Percentiles rank a stretch among this genome's conserved stretches.
phyloP scores from a whole-genome alignment of 805 yeast species.

The Metschnikowia matae region DNA sequence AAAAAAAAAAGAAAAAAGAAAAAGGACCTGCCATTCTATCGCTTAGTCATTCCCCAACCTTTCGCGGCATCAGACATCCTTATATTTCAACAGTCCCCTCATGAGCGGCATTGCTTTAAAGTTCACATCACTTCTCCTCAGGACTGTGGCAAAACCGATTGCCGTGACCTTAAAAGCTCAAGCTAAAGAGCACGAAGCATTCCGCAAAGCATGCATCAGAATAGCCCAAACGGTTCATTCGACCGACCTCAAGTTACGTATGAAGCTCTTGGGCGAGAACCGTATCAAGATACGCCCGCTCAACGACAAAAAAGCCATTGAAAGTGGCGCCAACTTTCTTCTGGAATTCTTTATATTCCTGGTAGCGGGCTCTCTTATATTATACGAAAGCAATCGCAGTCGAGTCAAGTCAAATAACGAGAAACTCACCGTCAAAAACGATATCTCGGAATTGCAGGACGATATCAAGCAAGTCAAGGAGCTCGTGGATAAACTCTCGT shows the following conservation, averaged over 20 bases:
- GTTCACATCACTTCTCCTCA: constrained; percentile 61
- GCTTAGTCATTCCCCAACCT: neutral
- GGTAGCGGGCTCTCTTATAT: constrained; percentile 73
- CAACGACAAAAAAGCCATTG: constrained; percentile 78
- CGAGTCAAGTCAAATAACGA: constrained; percentile 59
- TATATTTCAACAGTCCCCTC: too few species aligned
- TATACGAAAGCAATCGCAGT: constrained; percentile 68
- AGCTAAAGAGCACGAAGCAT: constrained; percentile 67
- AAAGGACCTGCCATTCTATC: neutral
- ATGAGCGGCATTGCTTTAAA: constrained; percentile 81
- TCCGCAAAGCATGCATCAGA: constrained; percentile 57
- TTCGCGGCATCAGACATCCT: neutral
- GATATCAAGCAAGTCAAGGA: constrained; percentile 57
- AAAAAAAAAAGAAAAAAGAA: too few species aligned
- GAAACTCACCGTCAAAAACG: constrained; percentile 67
- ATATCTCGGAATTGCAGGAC: constrained; percentile 62
- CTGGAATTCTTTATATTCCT: constrained; percentile 75
- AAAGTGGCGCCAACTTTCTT: constrained; percentile 73
- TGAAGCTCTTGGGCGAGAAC: constrained; percentile 53
- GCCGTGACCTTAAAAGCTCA: constrained; percentile 67
- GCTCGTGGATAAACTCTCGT: constrained; percentile 14
- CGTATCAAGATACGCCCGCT: constrained; percentile 64
- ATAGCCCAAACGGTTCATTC: constrained; percentile 71
- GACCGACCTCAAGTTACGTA: constrained; percentile 59
- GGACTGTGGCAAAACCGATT: constrained; percentile 78